These are phyloP conservation scores for Erysimum pusillum DNA, from an alignment of 441 rosid species.

Conservation along the genomic window DNA sequence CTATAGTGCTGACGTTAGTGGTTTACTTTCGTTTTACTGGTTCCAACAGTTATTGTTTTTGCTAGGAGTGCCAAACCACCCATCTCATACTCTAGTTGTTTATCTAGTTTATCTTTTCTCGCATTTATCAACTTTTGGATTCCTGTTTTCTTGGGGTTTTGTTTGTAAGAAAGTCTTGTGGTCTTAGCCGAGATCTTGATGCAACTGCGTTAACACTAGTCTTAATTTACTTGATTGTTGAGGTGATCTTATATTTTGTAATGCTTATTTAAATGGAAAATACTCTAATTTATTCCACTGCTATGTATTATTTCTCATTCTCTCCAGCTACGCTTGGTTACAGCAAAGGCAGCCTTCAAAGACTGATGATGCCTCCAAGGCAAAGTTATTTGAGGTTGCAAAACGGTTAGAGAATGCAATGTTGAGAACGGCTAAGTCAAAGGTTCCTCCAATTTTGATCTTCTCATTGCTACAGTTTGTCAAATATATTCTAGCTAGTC, in stretches of 20 bases:
- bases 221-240: slow-evolving; percentile 8
- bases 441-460: slow-evolving; percentile 57
- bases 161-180: slow-evolving; percentile 5
- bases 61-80: neutral
- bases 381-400: slow-evolving; percentile 65
- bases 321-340: slow-evolving; percentile 64
- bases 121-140: slow-evolving; percentile 12
- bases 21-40: slow-evolving; percentile 18
- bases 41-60: neutral
- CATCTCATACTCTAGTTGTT: neutral
- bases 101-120: slow-evolving; percentile 4
- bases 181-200: slow-evolving; percentile 1
- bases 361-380: slow-evolving; percentile 59
- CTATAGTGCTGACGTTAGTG: neutral
- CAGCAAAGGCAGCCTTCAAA: slow-evolving; percentile 63
- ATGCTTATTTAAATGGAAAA: slow-evolving; percentile 4
- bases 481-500: slow-evolving; percentile 22
- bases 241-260: slow-evolving; percentile 33
- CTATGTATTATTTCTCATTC: slow-evolving; percentile 38
- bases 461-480: slow-evolving; percentile 38
- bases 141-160: slow-evolving; percentile 9
- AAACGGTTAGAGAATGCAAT: slow-evolving; percentile 87
- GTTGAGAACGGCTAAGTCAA: slow-evolving; percentile 66
- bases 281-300: slow-evolving; percentile 36
- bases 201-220: neutral